Evolutionary conservation across 352 stramenopile genomes (phyloP), one percentile per base, ranked within the genome.

Genomic region (Phytopythium boreale): DNA sequence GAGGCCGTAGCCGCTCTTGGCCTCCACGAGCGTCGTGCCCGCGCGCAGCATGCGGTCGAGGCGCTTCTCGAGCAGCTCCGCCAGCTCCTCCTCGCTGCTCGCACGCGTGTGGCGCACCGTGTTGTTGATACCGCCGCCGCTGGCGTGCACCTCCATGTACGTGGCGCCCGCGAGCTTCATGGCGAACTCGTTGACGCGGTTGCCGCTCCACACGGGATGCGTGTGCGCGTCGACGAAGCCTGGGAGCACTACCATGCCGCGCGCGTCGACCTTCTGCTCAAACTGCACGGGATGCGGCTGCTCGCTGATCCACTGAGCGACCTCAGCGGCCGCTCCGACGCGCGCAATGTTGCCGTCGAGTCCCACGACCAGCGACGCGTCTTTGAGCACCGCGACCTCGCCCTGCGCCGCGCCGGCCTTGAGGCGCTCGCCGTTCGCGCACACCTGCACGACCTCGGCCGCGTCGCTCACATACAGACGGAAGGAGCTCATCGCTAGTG

Each of bases 91-190:
- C 66, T 92, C 82, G 12, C 77, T 89, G 63, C 79, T 90, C 51
- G 75, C 66, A 19, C 80, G 79, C 8, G 82, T 93, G 37, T 80
- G 71, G n/a, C 83, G 82, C 60, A 95, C 87, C 0, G 87, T 90
- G 62, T 78, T 84, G 69, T 91, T 87, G 67, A 95, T 95, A 17
- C 87, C 84, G 11, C 87, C 87, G 24, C 87, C 87, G 51, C 74
- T 87, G 27, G 81, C 79, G 55, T 93, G 84, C 29, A 93, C 74
- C 34, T 94, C 81, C 87, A 95, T 93, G 72, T 95, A 95, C 9
- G 84, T 92, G 22, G 87, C 87, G 17, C 87, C 84, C 10, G 84
- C 82, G 29, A 95, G 75, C 76, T 95, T 95, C 84, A 95, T 92
- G 52, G 82, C 84, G 52, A 93, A 95, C 71, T 95, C 87, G 52